These are phyloP conservation scores for Ramicandelaber brevisporus DNA, from an alignment of 192 early-diverging fungal genomes.

Conservation along the genomic window DNA sequence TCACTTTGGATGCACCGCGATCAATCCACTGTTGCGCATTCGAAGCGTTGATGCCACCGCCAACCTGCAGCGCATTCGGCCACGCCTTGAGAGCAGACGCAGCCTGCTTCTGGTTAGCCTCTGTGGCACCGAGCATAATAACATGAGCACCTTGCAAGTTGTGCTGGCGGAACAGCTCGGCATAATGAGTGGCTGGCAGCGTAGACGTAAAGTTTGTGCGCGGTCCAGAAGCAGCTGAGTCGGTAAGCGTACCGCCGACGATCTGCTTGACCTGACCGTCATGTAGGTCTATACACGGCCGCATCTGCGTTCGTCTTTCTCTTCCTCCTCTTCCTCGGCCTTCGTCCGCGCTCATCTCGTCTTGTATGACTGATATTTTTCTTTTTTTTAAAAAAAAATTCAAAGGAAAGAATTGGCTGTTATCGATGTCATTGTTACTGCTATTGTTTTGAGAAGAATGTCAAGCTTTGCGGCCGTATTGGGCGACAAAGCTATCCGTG, in stretches of 20 bases:
- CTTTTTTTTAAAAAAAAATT: neutral
- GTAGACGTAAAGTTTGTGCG: slow-evolving; percentile 83
- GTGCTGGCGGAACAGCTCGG: slow-evolving; percentile 47
- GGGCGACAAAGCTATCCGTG: slow-evolving; percentile 28
- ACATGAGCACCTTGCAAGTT: slow-evolving; percentile 67
- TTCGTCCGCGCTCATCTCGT: neutral
- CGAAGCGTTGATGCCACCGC: slow-evolving; percentile 71
- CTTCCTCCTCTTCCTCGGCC: neutral
- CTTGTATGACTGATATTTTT: neutral
- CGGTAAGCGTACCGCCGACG: slow-evolving; percentile 75
- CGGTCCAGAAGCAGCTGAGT: slow-evolving; percentile 25
- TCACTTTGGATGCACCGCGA: slow-evolving; percentile 75
- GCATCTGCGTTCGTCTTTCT: slow-evolving; percentile 34
- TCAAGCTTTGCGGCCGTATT: too few relatives aligned
- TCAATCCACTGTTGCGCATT: slow-evolving; percentile 78
- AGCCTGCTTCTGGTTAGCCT: slow-evolving; percentile 68
- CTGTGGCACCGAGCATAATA: slow-evolving; percentile 80
- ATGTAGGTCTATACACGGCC: slow-evolving; percentile 98
- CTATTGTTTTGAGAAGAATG: too few relatives aligned
- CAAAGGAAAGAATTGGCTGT: too few relatives aligned
- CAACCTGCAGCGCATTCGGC: slow-evolving; percentile 75
- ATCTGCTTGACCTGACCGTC: slow-evolving; percentile 96
- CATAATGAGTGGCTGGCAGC: slow-evolving; percentile 59
- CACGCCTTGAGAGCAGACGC: slow-evolving; percentile 55
- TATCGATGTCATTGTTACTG: too few relatives aligned